These are phyloP conservation scores for Trichophyton schoenleinii DNA, from an alignment of 2,329 filamentous ascomycete genomes.

Conservation along the genomic window DNA sequence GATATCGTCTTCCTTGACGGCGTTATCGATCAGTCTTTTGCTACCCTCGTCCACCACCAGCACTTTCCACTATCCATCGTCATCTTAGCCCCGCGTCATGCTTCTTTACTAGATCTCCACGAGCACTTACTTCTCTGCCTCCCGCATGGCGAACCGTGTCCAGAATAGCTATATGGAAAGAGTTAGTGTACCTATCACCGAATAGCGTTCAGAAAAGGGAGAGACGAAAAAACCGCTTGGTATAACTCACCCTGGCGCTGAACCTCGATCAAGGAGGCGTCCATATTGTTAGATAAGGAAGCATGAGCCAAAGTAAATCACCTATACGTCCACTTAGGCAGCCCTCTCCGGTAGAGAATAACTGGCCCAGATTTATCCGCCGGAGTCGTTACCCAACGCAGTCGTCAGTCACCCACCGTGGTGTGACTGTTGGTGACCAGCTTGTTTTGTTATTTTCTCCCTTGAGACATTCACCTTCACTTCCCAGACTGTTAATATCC, in stretches of 20 bases:
- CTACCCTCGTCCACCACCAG: slow-evolving; percentile 76
- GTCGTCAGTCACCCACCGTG: neutral
- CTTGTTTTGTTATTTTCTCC: neutral
- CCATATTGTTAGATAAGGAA: slow-evolving; percentile 46
- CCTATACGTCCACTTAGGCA: neutral
- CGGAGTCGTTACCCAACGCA: neutral
- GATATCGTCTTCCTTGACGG: slow-evolving; percentile 89
- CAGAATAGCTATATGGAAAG: slow-evolving; percentile 48
- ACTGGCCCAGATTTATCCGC: neutral
- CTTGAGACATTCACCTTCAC: neutral
- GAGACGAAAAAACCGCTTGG: neutral
- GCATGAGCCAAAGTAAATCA: slow-evolving; percentile 9
- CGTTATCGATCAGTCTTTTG: slow-evolving; percentile 78
- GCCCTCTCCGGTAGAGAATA: neutral
- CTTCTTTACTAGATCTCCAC: neutral
- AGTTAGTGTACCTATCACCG: neutral
- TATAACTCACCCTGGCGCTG: slow-evolving; percentile 58
- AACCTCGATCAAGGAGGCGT: slow-evolving; percentile 69
- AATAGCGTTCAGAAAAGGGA: neutral
- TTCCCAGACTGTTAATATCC: neutral
- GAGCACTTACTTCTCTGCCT: slow-evolving; percentile 56
- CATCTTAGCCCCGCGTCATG: neutral
- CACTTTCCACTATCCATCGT: slow-evolving; percentile 71
- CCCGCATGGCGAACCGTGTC: slow-evolving; percentile 65
- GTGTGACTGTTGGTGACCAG: neutral